Conservation (phyloP, 352 stramenopile species). For the Phytopythium delawarense region DNA sequence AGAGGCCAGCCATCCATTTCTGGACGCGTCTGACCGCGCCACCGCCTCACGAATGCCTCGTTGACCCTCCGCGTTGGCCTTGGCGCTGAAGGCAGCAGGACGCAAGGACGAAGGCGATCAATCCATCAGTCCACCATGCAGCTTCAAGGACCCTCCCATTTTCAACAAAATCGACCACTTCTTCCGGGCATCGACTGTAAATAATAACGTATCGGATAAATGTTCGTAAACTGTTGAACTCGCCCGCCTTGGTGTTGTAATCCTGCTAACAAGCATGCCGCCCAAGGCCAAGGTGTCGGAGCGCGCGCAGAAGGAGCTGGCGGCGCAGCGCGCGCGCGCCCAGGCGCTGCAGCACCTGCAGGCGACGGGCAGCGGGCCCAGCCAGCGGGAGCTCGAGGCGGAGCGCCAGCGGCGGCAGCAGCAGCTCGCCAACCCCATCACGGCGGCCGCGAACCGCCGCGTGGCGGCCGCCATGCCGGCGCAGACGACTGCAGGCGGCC, state of each 20-base stretch:
- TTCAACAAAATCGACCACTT: neutral
- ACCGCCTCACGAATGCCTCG: neutral
- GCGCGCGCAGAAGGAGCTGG: conserved; percentile 54
- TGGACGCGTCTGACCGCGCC: neutral
- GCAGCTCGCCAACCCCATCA: conserved; percentile 46
- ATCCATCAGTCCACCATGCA: neutral
- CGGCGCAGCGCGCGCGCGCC: conserved; percentile 56
- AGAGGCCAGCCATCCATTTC: neutral
- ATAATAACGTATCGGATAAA: neutral
- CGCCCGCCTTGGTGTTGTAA: neutral
- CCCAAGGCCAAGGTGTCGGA: conserved; percentile 28
- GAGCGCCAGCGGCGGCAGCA: conserved; percentile 54
- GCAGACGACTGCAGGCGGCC: conserved; percentile 14
- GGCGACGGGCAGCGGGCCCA: conserved; percentile 57
- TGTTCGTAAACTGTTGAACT: neutral
- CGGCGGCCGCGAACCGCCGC: conserved; percentile 31
- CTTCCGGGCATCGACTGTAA: neutral
- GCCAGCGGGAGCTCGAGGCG: conserved; percentile 52
- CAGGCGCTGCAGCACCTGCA: conserved; percentile 62
- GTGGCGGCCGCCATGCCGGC: conserved; percentile 11
- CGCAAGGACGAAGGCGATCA: neutral
- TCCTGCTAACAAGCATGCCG: conserved; percentile 13
- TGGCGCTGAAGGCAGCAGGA: neutral
- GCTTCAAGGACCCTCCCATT: neutral
- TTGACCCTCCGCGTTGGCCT: neutral